A percentile compares a stretch with the other conserved stretches of the same genome.
phyloP scores from a whole-genome alignment of 768 basidiomycete genomes.

The Candolleomyces efflorescens region DNA sequence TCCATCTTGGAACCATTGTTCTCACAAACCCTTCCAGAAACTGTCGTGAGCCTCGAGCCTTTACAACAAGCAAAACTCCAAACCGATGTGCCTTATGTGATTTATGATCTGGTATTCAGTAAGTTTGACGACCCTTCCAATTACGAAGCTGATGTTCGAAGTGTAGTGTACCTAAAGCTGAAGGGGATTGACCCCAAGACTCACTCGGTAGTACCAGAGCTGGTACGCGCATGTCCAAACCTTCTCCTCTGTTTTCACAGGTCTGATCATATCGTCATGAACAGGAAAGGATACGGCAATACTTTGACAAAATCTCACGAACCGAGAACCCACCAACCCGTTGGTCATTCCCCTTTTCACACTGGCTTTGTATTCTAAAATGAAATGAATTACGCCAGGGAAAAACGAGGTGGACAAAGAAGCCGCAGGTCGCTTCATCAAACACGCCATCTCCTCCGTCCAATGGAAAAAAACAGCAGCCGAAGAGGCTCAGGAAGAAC shows the following conservation, averaged over 20 bases:
- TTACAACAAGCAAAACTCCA: conserved; percentile 83
- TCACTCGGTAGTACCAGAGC: conserved; percentile 72
- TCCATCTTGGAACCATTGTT: conserved; percentile 61
- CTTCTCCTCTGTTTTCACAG: too few relatives aligned
- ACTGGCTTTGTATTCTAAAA: neutral
- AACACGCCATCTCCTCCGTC: conserved; percentile 71
- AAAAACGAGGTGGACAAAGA: conserved; percentile 64
- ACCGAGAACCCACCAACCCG: conserved; percentile 67
- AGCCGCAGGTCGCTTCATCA: conserved; percentile 81
- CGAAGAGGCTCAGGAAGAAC: conserved; percentile 24
- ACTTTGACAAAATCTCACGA: conserved; percentile 78
- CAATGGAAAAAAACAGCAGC: conserved; percentile 32
- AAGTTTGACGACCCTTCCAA: neutral
- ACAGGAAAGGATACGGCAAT: conserved; percentile 71
- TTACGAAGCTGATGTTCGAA: conserved; percentile 5
- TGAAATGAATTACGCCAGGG: conserved; percentile 23
- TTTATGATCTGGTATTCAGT: conserved; percentile 88
- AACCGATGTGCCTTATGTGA: conserved; percentile 72
- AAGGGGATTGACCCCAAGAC: conserved; percentile 75
- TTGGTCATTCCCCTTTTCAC: conserved; percentile 23
- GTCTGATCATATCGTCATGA: neutral
- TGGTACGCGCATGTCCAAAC: conserved; percentile 35
- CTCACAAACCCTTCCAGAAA: conserved; percentile 63
- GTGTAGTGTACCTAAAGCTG: conserved; percentile 74
- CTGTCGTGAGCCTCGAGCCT: conserved; percentile 57